Evolutionary conservation across 441 rosid species (phyloP).

Genomic region (Croton setiger): DNA sequence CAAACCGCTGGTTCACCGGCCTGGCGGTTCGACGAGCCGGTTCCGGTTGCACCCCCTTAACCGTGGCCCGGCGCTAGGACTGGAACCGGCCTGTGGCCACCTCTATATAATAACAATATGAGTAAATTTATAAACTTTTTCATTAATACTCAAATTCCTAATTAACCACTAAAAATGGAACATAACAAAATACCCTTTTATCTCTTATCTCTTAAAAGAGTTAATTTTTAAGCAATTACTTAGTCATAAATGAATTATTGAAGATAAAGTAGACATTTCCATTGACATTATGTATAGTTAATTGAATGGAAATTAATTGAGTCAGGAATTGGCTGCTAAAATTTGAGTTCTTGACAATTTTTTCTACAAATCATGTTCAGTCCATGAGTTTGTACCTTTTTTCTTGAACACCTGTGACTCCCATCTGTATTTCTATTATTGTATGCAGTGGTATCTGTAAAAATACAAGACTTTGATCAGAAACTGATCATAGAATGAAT

Average conservation of each 20-base stretch:
- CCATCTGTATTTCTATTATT: slow-evolving; percentile 98
- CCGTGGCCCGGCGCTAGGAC: no score
- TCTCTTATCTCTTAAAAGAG: neutral
- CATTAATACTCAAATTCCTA: no score
- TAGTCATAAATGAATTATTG: neutral
- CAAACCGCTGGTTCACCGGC: no score
- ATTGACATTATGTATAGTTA: neutral
- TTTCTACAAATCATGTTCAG: slow-evolving; percentile 26
- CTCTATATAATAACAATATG: no score
- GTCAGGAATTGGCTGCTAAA: neutral
- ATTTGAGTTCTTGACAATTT: neutral
- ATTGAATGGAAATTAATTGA: neutral
- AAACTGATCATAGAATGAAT: neutral
- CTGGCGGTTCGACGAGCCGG: no score
- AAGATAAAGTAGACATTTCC: neutral
- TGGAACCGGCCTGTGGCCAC: no score
- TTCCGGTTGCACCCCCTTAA: no score
- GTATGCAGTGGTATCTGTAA: slow-evolving; percentile 96
- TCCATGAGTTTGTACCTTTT: slow-evolving; percentile 99
- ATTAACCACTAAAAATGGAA: no score
- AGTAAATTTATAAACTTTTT: no score
- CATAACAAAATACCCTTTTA: no score
- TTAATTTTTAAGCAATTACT: neutral
- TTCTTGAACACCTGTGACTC: slow-evolving; percentile 97
- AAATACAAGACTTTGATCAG: neutral